These are phyloP conservation scores for Pleurotus djamor DNA, from an alignment of 768 basidiomycete species.

Conservation along the genomic window DNA sequence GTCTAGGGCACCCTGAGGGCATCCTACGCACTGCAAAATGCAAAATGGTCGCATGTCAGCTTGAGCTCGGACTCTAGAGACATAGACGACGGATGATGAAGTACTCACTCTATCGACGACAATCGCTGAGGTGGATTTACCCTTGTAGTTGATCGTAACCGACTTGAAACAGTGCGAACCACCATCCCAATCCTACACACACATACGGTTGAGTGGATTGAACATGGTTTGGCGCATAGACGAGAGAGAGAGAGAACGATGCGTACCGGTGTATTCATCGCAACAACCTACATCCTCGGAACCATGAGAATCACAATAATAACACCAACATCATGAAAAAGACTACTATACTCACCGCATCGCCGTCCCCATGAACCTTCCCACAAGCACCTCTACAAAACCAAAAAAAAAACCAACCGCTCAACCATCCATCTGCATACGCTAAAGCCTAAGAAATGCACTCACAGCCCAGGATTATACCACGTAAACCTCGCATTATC, in stretches of 20 bases:
- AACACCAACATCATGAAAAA: background rate
- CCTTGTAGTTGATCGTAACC: slow-evolving; percentile 36
- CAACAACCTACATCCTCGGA: slow-evolving; percentile 34
- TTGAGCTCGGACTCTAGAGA: background rate
- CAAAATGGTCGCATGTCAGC: slow-evolving; percentile 5
- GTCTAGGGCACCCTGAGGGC: slow-evolving; percentile 41
- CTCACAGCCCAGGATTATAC: slow-evolving; percentile 26
- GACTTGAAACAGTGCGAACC: slow-evolving; percentile 41
- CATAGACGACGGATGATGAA: no score
- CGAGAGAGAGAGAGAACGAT: background rate
- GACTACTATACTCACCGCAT: slow-evolving; percentile 25
- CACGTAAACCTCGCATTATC: slow-evolving; percentile 19
- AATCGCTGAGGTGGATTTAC: slow-evolving; percentile 36
- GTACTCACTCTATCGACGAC: slow-evolving; percentile 44
- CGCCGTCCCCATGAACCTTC: slow-evolving; percentile 18
- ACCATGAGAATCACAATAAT: background rate
- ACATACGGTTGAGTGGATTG: background rate
- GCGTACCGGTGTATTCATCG: slow-evolving; percentile 36
- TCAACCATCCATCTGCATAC: no score
- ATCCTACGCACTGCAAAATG: slow-evolving; percentile 33
- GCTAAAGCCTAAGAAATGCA: no score
- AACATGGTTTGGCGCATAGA: background rate
- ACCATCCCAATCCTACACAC: slow-evolving; percentile 32
- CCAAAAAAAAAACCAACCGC: no score
- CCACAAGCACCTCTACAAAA: slow-evolving; percentile 41